Evolutionary conservation across 345 rosid genomes (phyloP).

Genomic region (Mallotus nudiflorus): DNA sequence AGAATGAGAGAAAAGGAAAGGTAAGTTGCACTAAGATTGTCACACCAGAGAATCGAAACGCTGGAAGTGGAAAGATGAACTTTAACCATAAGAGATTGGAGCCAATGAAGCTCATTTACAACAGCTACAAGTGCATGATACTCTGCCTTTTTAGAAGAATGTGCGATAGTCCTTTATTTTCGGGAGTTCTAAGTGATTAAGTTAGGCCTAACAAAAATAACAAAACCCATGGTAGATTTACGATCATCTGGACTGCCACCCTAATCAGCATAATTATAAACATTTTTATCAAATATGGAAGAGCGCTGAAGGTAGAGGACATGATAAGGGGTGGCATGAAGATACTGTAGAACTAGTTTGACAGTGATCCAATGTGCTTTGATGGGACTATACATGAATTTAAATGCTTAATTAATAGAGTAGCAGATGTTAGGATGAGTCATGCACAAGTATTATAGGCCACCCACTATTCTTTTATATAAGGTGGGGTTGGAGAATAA

Average conservation of each 20-base stretch:
- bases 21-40: neutral
- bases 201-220: neutral
- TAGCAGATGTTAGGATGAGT: too few species aligned
- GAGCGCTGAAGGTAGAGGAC: neutral
- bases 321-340: neutral
- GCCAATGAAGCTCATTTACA: neutral
- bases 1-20: neutral
- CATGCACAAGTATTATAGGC: too few species aligned
- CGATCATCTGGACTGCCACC: neutral
- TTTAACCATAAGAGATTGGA: neutral
- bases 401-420: too few species aligned
- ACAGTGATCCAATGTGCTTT: neutral
- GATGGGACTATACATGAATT: neutral
- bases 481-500: neutral
- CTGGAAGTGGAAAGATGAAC: too few species aligned
- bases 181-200: neutral
- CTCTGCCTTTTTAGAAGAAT: neutral
- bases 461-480: too few species aligned
- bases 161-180: neutral
- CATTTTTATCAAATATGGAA: neutral
- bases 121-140: neutral
- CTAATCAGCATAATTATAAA: neutral
- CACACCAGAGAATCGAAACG: too few species aligned
- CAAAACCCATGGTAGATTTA: neutral
- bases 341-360: neutral